Conservation (phyloP, 2,329 filamentous ascomycete genomes). For the Paecilomyces formosus region DNA sequence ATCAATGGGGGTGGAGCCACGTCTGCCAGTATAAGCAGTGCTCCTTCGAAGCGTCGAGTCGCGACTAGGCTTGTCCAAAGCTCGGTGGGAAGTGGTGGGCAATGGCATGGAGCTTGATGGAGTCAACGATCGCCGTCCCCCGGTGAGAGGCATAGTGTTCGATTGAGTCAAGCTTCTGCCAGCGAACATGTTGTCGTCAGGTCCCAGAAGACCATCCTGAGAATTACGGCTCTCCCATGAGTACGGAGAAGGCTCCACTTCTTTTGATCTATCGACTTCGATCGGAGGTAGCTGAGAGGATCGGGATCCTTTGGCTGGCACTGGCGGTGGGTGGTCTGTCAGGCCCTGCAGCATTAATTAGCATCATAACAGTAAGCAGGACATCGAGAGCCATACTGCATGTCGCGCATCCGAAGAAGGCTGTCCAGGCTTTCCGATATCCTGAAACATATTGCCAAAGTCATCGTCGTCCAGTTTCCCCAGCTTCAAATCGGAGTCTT, state of each 20-base stretch:
- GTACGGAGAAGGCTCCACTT: conserved; percentile 42
- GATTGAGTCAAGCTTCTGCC: conserved; percentile 3
- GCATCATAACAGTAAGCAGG: neutral
- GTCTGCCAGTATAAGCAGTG: conserved; percentile 18
- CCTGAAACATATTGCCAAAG: conserved; percentile 48
- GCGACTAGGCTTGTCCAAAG: conserved; percentile 18
- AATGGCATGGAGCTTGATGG: conserved; percentile 8
- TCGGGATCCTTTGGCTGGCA: conserved; percentile 15
- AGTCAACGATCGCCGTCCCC: conserved; percentile 9
- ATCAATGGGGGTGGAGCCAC: conserved; percentile 20
- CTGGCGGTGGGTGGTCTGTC: conserved; percentile 14
- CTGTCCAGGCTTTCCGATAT: conserved; percentile 29
- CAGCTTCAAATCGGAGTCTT: conserved; percentile 37
- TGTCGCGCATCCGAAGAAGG: conserved; percentile 11
- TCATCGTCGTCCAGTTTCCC: conserved; percentile 35
- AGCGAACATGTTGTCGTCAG: conserved; percentile 15
- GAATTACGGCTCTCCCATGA: conserved; percentile 48
- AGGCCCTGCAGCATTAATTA: conserved; percentile 2
- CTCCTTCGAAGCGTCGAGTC: conserved; percentile 22
- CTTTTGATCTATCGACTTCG: conserved; percentile 35
- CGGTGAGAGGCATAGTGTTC: conserved; percentile 5
- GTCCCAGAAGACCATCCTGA: conserved; percentile 41
- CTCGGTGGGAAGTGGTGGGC: conserved; percentile 24
- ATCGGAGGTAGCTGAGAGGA: conserved; percentile 33
- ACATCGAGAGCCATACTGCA: neutral